phyloP scores from a whole-genome alignment of 2,329 filamentous ascomycete genomes.

The Epichloe uncinata region DNA sequence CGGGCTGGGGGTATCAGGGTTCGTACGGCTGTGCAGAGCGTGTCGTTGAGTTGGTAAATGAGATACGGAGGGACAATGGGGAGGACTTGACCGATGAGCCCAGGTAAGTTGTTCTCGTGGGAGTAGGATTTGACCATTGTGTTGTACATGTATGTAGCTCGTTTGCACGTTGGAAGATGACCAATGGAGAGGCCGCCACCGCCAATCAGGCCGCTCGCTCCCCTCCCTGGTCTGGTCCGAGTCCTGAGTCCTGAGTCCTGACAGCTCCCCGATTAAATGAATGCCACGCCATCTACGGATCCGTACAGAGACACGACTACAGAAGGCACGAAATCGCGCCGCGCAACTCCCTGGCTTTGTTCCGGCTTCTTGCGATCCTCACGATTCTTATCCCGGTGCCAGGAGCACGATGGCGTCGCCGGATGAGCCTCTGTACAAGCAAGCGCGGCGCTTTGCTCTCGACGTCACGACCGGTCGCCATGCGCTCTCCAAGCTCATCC shows the following conservation, averaged over 20 bases:
- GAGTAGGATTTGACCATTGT: conserved; percentile 1
- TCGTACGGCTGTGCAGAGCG: conserved; percentile 58
- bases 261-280: background rate
- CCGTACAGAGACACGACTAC: background rate
- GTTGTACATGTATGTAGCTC: no score
- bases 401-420: conserved; percentile 15
- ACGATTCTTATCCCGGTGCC: background rate
- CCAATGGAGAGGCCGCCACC: no score
- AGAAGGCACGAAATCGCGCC: background rate
- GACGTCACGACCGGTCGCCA: conserved; percentile 37
- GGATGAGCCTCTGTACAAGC: conserved; percentile 12
- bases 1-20: conserved; percentile 61
- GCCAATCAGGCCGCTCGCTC: no score
- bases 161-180: no score
- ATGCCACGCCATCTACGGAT: background rate
- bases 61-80: conserved; percentile 31
- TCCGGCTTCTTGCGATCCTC: background rate
- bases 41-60: conserved; percentile 52
- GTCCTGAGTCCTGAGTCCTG: background rate
- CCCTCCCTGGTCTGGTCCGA: no score
- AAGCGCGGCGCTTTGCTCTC: conserved; percentile 19
- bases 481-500: conserved; percentile 33
- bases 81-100: conserved; percentile 16
- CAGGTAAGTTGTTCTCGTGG: conserved; percentile 15
- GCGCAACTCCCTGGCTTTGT: no score